Evolutionary conservation across 805 yeast species (phyloP).

Genomic region (Lachancea fermentati): DNA sequence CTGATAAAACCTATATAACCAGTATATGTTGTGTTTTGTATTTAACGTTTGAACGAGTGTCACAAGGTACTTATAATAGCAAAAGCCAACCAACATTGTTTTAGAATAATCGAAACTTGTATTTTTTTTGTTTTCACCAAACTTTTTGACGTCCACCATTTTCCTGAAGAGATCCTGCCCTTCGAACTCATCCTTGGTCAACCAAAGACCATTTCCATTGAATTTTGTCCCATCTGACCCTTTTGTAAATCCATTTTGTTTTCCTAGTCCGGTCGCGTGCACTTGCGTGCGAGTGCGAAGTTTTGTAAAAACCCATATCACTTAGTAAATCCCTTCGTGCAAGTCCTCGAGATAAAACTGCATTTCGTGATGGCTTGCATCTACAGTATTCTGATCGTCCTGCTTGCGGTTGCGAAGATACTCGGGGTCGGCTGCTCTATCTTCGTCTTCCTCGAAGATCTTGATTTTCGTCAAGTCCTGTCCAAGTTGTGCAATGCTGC

Average conservation of each 20-base stretch:
- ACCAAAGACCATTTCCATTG: background rate
- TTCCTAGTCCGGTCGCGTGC: no score
- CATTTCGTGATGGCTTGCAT: slow-evolving; percentile 9
- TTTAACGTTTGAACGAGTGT: background rate
- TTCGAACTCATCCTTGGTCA: background rate
- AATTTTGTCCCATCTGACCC: background rate
- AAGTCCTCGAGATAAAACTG: slow-evolving; percentile 15
- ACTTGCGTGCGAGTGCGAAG: no score
- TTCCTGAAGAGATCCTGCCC: background rate
- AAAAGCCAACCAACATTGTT: background rate
- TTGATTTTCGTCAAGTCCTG: slow-evolving; percentile 12
- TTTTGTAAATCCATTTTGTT: background rate
- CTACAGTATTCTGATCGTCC: background rate
- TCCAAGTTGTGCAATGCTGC: slow-evolving; percentile 5
- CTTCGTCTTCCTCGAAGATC: slow-evolving; percentile 14
- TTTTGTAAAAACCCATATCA: background rate
- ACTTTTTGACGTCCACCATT: background rate
- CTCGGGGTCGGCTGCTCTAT: background rate
- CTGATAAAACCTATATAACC: background rate
- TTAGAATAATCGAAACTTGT: background rate
- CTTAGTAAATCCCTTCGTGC: slow-evolving; percentile 3
- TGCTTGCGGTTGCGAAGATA: background rate
- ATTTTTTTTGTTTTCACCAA: no score
- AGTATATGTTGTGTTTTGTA: background rate
- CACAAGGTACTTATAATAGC: background rate